phyloP scores from a whole-genome alignment of 495 filamentous ascomycete species.

The Copromyces sp. region DNA sequence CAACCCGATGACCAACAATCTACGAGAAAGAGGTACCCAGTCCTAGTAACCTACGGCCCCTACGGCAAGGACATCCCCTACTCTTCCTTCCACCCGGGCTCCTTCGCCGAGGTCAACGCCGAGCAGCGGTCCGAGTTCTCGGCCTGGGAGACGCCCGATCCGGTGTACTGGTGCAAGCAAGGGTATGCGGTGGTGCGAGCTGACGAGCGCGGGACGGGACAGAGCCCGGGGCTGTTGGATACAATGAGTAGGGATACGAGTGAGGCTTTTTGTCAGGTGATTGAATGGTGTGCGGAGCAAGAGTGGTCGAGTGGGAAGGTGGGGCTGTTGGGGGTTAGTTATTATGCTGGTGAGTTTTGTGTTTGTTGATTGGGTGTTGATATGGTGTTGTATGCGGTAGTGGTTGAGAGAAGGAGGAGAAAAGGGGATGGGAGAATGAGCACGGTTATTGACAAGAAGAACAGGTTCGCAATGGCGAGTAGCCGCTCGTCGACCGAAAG shows the following conservation, averaged over 20 bases:
- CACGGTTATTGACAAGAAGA: not conserved
- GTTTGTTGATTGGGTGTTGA: not conserved
- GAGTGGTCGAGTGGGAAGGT: conserved; percentile 53
- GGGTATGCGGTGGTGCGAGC: conserved; percentile 52
- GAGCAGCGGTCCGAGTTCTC: conserved; percentile 42
- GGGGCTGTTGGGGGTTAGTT: conserved; percentile 50
- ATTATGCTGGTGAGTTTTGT: conserved; percentile 41
- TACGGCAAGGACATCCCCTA: conserved; percentile 58
- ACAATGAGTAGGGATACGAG: conserved; percentile 50
- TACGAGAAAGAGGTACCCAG: conserved; percentile 19
- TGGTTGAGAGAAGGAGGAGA: not conserved
- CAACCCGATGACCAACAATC: conserved; percentile 18
- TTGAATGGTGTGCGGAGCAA: conserved; percentile 55
- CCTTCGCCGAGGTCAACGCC: conserved; percentile 38
- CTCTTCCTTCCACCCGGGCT: conserved; percentile 32
- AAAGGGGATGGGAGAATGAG: not conserved
- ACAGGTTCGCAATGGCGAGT: conserved; percentile 48
- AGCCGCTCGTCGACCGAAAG: conserved; percentile 49
- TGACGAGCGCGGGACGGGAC: conserved; percentile 50
- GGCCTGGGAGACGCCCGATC: conserved; percentile 56
- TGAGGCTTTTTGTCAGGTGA: conserved; percentile 51
- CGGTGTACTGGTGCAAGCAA: conserved; percentile 50
- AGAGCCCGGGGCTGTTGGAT: conserved; percentile 47
- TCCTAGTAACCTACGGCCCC: conserved; percentile 48
- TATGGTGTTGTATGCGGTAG: not conserved